Percentiles rank a stretch among this genome's conserved stretches.
Evolutionary conservation across 2,329 filamentous ascomycete genomes (phyloP).

Genomic region (Neoascochyta sp.): DNA sequence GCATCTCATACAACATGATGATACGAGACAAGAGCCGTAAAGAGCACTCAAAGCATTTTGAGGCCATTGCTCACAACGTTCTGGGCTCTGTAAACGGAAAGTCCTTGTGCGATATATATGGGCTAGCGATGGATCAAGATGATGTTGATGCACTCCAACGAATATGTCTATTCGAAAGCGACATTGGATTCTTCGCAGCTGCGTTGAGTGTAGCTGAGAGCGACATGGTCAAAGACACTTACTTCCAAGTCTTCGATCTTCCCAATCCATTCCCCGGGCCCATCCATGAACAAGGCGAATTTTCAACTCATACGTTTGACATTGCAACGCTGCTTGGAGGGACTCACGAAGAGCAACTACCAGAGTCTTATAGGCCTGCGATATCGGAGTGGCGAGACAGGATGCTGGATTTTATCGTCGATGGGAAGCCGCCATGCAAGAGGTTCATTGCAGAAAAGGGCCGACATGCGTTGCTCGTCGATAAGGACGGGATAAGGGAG

Average conservation of each 20-base stretch:
- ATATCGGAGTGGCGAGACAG: constrained; percentile 9
- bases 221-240: constrained; percentile 8
- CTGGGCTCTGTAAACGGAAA: constrained; percentile 1
- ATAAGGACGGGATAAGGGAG: constrained; percentile 7
- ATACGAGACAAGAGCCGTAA: constrained; percentile 6
- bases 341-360: constrained; percentile 9
- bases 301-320: constrained; percentile 18
- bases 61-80: constrained; percentile 4
- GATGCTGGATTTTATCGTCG: constrained; percentile 11
- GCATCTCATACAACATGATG: constrained; percentile 18
- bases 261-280: constrained; percentile 14
- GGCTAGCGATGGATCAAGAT: not conserved
- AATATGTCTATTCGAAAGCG: constrained; percentile 16
- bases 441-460: constrained; percentile 2
- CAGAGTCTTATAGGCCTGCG: constrained; percentile 6
- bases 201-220: constrained; percentile 7
- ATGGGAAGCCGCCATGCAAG: constrained; percentile 8
- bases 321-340: constrained; percentile 15
- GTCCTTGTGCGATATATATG: constrained; percentile 5
- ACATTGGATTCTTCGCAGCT: constrained; percentile 17
- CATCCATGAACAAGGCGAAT: constrained; percentile 8
- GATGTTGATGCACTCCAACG: constrained; percentile 11
- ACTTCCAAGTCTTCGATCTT: constrained; percentile 17
- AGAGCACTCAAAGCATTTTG: constrained; percentile 4
- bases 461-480: constrained; percentile 8